Evolutionary conservation across 345 rosid species (phyloP), one percentile per base, ranked within the genome.

Genomic region (Brassica rapa): DNA sequence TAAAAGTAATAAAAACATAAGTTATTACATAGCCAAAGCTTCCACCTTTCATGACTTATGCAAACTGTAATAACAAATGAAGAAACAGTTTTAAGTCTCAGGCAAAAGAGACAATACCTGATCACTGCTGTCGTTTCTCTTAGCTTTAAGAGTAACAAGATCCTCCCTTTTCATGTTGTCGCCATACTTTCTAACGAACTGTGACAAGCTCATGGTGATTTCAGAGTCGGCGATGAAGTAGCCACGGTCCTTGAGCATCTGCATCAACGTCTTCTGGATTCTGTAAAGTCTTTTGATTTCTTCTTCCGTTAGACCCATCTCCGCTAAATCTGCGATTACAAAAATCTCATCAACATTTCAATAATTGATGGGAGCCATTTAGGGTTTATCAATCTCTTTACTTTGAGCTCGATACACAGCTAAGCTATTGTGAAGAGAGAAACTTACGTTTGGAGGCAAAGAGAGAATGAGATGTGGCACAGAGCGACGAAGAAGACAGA

Each of bases 101-200:
- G 2, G 7, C 0, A 21, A 68, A 37, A 41, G 49, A 69, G 21
- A n/a, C 49, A 46, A 19, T 39, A 93, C 98, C 96, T 89, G 90
- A 77, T 90, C 94, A 3, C 51, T 81, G 81, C 78, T 77, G 71
- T 89, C 85, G 11, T 77, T 86, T 49, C 90, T 80, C 84, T 87
- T 88, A 1, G 82, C 68, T 73, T 88, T 91, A 75, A 83, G 86
- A 76, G 91, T 85, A 35, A 86, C 85, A n/a, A 88, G 95, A 83
- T 93, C 94, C 74, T 95, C 99, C 62, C 98, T 85, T 75, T 93
- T 95, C 93, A 91, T 89, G 85, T 82, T 86, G 19, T 93, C 93
- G 0, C 91, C 93, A 8, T 83, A 82, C 72, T 88, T 92, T 2
- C 85, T 77, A 9, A 85, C 43, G 66, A 94, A 91, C 74, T 93